Conservation (phyloP, 768 basidiomycete genomes). For the Rhodotorula sphaerocarpa region DNA sequence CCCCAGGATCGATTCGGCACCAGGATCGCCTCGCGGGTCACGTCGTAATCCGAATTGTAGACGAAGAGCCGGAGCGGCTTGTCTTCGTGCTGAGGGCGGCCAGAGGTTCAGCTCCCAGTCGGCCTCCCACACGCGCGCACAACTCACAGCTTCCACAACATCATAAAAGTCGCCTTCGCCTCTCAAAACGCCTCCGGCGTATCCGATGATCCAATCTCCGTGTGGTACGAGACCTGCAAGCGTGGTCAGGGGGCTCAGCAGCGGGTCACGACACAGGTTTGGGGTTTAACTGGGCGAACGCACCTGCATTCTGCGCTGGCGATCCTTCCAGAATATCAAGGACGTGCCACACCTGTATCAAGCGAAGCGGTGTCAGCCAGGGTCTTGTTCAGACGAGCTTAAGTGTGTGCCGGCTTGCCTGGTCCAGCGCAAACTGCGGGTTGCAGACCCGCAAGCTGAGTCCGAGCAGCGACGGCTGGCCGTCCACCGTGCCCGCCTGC, state of each 20-base stretch:
- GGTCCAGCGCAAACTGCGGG: slow-evolving; percentile 73
- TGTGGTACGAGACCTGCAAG: slow-evolving; percentile 78
- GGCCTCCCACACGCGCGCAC: too few relatives aligned
- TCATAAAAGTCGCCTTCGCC: slow-evolving; percentile 96
- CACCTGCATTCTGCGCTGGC: slow-evolving; percentile 78
- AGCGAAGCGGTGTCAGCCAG: neutral
- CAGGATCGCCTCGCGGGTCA: slow-evolving; percentile 43
- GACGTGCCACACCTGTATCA: slow-evolving; percentile 84
- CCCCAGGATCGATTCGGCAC: slow-evolving; percentile 98
- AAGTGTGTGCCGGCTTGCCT: slow-evolving; percentile 11
- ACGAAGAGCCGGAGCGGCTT: slow-evolving; percentile 90
- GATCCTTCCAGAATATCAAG: slow-evolving; percentile 92
- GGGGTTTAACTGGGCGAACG: neutral
- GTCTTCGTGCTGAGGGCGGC: slow-evolving; percentile 69
- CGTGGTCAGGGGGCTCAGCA: neutral
- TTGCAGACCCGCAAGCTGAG: slow-evolving; percentile 88
- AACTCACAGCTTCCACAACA: slow-evolving; percentile 74
- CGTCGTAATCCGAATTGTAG: slow-evolving; percentile 96
- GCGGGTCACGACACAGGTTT: neutral
- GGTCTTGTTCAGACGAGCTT: too few relatives aligned
- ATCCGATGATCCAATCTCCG: slow-evolving; percentile 69
- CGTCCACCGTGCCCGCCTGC: slow-evolving; percentile 41
- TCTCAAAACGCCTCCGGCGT: slow-evolving; percentile 84
- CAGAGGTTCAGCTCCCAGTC: neutral
- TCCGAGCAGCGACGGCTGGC: slow-evolving; percentile 82